Percentiles rank a stretch among this genome's conserved stretches.
phyloP scores from a whole-genome alignment of 2,329 filamentous ascomycete genomes.

The Septoria linicola region DNA sequence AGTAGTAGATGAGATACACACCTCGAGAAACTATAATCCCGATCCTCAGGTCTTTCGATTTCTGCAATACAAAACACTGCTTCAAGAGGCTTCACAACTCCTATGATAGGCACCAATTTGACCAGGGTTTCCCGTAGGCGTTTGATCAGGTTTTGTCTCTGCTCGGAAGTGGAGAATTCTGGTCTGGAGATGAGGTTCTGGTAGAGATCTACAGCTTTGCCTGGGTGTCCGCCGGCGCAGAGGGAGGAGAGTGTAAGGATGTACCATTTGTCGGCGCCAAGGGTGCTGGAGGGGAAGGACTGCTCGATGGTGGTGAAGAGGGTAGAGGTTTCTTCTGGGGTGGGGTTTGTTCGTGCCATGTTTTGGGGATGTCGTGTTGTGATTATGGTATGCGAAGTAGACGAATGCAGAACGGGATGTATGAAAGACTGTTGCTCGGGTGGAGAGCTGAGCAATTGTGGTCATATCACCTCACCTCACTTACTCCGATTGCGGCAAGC shows the following conservation, averaged over 20 bases:
- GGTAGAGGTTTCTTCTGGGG: background rate
- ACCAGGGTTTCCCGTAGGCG: conserved; percentile 59
- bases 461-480: too few species aligned
- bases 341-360: background rate
- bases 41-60: conserved; percentile 56
- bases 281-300: conserved; percentile 44
- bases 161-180: conserved; percentile 44
- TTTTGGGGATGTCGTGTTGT: too few species aligned
- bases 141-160: conserved; percentile 51
- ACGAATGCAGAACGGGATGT: too few species aligned
- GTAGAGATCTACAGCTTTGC: conserved; percentile 56
- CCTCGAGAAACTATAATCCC: conserved; percentile 56
- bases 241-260: conserved; percentile 43
- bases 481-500: too few species aligned
- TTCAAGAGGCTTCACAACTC: conserved; percentile 63
- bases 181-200: conserved; percentile 54
- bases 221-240: conserved; percentile 53
- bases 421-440: too few species aligned
- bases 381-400: too few species aligned
- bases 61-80: conserved; percentile 57
- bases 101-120: conserved; percentile 58
- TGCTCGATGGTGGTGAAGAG: conserved; percentile 37
- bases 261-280: conserved; percentile 49
- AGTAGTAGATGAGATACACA: too few species aligned
- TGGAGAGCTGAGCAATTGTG: too few species aligned